Evolutionary conservation across 345 rosid species (phyloP), one percentile per base, ranked within the genome.

Genomic region (Passiflora organensis): DNA sequence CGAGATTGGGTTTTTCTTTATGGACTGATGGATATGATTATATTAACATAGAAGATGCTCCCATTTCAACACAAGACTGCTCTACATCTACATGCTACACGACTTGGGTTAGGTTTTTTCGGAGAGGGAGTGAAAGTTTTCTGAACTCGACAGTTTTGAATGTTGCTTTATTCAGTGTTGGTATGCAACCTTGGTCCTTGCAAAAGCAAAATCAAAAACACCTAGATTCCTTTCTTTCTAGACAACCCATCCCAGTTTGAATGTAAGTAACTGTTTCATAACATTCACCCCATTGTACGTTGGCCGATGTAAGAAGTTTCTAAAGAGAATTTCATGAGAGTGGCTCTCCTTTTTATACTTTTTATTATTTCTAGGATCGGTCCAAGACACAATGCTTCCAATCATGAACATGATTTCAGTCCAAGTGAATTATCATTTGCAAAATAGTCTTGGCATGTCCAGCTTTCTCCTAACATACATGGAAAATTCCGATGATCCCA

Each of bases 171-270:
- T 79, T 79, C 83, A 58, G 62, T 77, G 63, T 73, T 69, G 82
- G 79, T 72, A 69, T 72, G 69, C 78, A 64, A 76, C 80, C 69
- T 84, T 71, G 87, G 81, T 77, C 75, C 71, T 77, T 64, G 76
- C 77, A 81, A 84, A 84, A 84, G 83, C 73, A 71, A 69, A 71
- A 48, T 51, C 64, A 65, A 55, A 75, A 68, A 49, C 65, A 8
- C 48, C 14, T 65, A 67, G 78, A 81, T 84, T 81, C 87, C 78
- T 84, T 84, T 73, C 91, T 73, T 81, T 73, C 80, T 67, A 62
- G 51, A 58, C 59, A 66, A 65, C 75, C 82, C 75, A 58, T 73
- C 77, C 48, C 17, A 13, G 8, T 32, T 12, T 13, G 9, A 0
- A 16, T 44, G 12, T 25, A 10, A 46, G 14, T 4, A 16, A 15